A percentile compares a stretch with the other conserved stretches of the same genome.
phyloP scores from a whole-genome alignment of 73 alveolate species.

The Tetrahymena elliotti region DNA sequence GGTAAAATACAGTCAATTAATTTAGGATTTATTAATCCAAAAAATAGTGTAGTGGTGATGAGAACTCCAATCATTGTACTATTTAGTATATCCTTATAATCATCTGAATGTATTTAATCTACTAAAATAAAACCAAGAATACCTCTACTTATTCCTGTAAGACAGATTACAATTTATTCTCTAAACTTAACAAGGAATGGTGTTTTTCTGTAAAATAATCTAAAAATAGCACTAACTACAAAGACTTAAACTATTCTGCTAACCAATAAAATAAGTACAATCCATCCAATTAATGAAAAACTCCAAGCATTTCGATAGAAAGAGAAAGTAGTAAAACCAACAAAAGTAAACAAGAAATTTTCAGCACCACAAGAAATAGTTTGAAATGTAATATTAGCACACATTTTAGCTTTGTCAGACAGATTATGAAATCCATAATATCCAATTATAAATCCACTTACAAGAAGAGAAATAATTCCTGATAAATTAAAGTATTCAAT shows the following conservation, averaged over 20 bases:
- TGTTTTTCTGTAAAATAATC: background rate
- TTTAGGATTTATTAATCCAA: background rate
- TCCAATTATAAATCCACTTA: slow-evolving; percentile 68
- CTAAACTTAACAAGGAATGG: background rate
- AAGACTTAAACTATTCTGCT: background rate
- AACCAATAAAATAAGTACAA: background rate
- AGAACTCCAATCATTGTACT: background rate
- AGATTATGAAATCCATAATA: slow-evolving; percentile 76
- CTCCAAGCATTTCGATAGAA: background rate
- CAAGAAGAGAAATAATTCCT: slow-evolving; percentile 66
- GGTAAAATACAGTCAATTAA: background rate
- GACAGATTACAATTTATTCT: background rate
- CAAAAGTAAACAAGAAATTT: slow-evolving; percentile 76
- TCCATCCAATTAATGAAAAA: background rate
- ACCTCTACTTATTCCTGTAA: background rate
- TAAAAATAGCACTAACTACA: background rate
- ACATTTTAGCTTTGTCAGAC: slow-evolving; percentile 72
- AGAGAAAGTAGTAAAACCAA: slow-evolving; percentile 74
- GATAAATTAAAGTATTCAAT: slow-evolving; percentile 63
- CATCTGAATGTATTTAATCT: background rate
- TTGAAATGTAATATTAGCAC: slow-evolving; percentile 56
- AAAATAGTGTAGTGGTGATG: background rate
- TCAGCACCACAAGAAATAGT: slow-evolving; percentile 72
- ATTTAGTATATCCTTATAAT: background rate
- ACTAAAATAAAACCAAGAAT: background rate